Evolutionary conservation across 257 asterid genomes (phyloP), one percentile per base, ranked within the genome.

Genomic region (Gardenia jasminoides): DNA sequence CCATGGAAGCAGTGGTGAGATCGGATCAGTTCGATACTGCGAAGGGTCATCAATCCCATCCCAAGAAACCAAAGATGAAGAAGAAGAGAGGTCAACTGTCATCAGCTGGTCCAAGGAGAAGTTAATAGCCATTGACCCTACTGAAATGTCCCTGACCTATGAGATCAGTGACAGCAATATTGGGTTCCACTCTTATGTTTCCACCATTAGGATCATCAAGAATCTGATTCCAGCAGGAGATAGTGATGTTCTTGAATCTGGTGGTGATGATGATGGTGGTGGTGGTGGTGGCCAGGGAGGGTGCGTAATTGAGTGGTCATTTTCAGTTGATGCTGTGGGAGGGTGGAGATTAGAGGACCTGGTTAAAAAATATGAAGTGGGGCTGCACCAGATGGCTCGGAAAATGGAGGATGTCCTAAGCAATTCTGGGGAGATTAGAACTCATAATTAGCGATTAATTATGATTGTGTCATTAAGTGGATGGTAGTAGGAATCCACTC

Each of bases 11-110:
- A 93, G 92, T 70, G 97, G 96, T 4, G 87, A 87, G 81, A 81
- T 88, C 3, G 93, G 96, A 2, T 93, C 94, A 84, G 59, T 92
- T 65, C 94, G 97, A 26, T 86, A 87, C 77, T 88, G 91, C 39
- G 81, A 89, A 16, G 98, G 96, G 1, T 88, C 69, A n/a, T 87
- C 89, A 12, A 80, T 93, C 71, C 87, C 85, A 11, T 11, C 84
- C 64, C 46, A 65, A 68, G 43, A 44, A 30, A 44, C 22, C 59
- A 24, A 2, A 9, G 76, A 52, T 6, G 81, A 19, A 11, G 48
- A 33, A 11, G 69, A 28, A 36, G 39, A 36, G 41, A 36, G 41
- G 4, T 36, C 41, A 36, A 36, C 41, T 2, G 41, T 54, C n/a
- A 54, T 86, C 76, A 84, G 86, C 16, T 92, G 96, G 93, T 85